phyloP scores from a whole-genome alignment of 805 yeast genomes.

The Schwanniomyces occidentalis region DNA sequence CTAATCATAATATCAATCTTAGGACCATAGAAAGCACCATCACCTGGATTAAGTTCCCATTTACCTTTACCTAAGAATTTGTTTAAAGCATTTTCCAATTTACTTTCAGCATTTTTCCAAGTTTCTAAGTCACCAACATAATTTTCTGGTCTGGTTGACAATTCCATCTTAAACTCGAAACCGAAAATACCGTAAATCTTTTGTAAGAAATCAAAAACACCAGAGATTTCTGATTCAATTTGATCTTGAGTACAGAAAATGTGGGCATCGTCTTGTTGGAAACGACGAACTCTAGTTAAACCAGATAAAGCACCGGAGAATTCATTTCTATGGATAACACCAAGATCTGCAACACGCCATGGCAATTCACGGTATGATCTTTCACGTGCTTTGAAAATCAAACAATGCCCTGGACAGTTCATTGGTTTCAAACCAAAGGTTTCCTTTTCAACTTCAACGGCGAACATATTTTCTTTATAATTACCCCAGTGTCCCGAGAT shows the following conservation, averaged over 20 bases:
- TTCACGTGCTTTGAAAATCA: slow-evolving; percentile 87
- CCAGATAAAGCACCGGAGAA: slow-evolving; percentile 89
- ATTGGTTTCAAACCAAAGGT: slow-evolving; percentile 91
- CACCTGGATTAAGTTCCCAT: slow-evolving; percentile 96
- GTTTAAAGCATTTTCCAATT: slow-evolving; percentile 79
- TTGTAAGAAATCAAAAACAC: slow-evolving; percentile 82
- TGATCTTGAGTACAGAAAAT: slow-evolving; percentile 94
- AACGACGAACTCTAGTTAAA: slow-evolving; percentile 95
- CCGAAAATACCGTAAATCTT: slow-evolving; percentile 89
- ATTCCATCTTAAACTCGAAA: slow-evolving; percentile 93
- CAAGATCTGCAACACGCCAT: slow-evolving; percentile 98
- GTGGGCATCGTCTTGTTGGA: slow-evolving; percentile 99
- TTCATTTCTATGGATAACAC: slow-evolving; percentile 96
- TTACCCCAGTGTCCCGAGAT: slow-evolving; percentile 99
- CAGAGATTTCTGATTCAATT: slow-evolving; percentile 80
- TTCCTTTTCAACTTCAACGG: slow-evolving; percentile 96
- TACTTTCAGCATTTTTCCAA: slow-evolving; percentile 90
- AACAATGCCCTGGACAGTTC: slow-evolving; percentile 92
- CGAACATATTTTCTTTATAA: slow-evolving; percentile 96
- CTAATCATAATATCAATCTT: slow-evolving; percentile 95
- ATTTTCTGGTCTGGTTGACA: slow-evolving; percentile 96
- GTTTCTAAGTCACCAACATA: slow-evolving; percentile 92
- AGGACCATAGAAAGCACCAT: slow-evolving; percentile 95
- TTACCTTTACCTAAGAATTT: slow-evolving; percentile 73
- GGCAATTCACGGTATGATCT: slow-evolving; percentile 97